Conservation (phyloP, 805 yeast species). For the Naumovozyma baii region DNA sequence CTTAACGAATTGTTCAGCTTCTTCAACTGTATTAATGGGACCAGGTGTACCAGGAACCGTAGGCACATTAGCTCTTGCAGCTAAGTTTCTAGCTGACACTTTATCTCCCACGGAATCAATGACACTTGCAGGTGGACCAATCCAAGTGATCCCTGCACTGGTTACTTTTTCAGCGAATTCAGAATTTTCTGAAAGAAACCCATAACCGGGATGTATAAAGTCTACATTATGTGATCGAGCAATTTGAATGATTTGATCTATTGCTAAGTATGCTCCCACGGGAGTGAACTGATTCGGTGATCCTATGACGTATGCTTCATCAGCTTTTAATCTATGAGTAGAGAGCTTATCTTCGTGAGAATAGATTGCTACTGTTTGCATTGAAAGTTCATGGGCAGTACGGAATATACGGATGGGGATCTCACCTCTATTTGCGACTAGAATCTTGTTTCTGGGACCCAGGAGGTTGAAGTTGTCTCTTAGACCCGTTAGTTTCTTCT, state of each 20-base stretch:
- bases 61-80: constrained; percentile 71
- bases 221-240: constrained; percentile 67
- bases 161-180: constrained; percentile 87
- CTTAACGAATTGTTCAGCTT: constrained; percentile 68
- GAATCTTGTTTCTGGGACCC: constrained; percentile 41
- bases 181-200: constrained; percentile 79
- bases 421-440: constrained; percentile 77
- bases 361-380: constrained; percentile 94
- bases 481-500: constrained; percentile 14
- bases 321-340: constrained; percentile 89
- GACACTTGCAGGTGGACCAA: constrained; percentile 79
- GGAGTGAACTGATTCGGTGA: constrained; percentile 68
- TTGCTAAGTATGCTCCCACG: constrained; percentile 87
- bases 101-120: constrained; percentile 93
- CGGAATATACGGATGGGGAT: constrained; percentile 82
- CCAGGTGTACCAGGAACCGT: constrained; percentile 96
- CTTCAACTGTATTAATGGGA: constrained; percentile 68
- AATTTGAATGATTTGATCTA: constrained; percentile 82
- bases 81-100: constrained; percentile 82
- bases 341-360: constrained; percentile 90
- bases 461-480: constrained; percentile 24
- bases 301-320: constrained; percentile 86
- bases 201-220: constrained; percentile 89
- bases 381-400: constrained; percentile 90
- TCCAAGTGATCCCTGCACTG: constrained; percentile 84